Percentiles rank a stretch among this genome's conserved stretches.
Evolutionary conservation across 2,329 filamentous ascomycete genomes (phyloP).

Genomic region (Akanthomyces dipterigenus): DNA sequence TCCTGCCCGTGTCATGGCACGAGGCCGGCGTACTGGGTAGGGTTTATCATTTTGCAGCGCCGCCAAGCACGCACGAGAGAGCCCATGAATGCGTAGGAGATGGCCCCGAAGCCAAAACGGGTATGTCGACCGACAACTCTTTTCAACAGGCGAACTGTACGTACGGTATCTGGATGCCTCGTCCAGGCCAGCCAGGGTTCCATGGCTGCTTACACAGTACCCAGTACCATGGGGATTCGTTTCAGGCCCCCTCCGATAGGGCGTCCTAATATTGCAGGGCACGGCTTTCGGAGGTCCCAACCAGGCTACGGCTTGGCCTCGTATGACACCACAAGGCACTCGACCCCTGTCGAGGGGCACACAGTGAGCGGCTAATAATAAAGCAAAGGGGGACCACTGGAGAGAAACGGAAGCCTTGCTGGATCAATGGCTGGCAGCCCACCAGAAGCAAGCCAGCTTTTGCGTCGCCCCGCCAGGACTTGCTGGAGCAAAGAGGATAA

Average conservation of each 20-base stretch:
- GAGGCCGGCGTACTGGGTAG: not conserved
- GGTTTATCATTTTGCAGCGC: not conserved
- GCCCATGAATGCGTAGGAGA: not conserved
- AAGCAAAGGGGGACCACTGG: not conserved
- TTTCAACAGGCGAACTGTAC: not conserved
- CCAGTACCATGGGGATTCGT: too few relatives aligned
- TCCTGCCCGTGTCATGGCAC: not conserved
- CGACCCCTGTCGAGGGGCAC: not conserved
- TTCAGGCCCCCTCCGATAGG: not conserved
- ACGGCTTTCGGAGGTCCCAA: not conserved
- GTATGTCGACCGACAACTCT: not conserved
- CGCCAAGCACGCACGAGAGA: not conserved
- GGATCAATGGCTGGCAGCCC: not conserved
- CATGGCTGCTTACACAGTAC: not conserved
- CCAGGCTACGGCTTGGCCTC: not conserved
- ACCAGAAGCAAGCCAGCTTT: not conserved
- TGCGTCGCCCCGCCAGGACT: not conserved
- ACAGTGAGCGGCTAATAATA: not conserved
- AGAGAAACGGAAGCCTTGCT: not conserved
- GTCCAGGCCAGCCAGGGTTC: too few relatives aligned
- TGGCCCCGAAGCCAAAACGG: not conserved
- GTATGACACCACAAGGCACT: not conserved
- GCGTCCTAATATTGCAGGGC: constrained; percentile 1
- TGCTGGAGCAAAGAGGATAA: not conserved
- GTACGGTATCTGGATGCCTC: too few relatives aligned